Evolutionary conservation across 257 asterid genomes (phyloP).

Genomic region (Verbascum thapsus): DNA sequence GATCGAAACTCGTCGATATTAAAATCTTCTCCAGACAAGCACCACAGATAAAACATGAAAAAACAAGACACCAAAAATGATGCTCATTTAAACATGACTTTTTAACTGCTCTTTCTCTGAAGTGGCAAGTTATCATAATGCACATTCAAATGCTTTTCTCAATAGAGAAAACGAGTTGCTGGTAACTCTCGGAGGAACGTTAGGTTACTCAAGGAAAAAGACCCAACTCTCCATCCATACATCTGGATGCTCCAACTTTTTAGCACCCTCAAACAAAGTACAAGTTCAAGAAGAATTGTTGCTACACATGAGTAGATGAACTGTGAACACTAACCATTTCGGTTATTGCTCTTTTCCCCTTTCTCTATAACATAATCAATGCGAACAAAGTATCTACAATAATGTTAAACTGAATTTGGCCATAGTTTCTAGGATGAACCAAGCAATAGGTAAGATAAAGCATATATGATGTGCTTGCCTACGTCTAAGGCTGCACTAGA

Average conservation of each 20-base stretch:
- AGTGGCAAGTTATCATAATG: conserved; percentile 22
- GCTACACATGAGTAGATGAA: background rate
- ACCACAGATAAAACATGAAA: conserved; percentile 2
- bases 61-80: conserved; percentile 10
- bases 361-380: conserved; percentile 11
- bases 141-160: background rate
- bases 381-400: conserved; percentile 9
- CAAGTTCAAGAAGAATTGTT: background rate
- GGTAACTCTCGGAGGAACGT: background rate
- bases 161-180: conserved; percentile 11
- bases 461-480: too few species aligned
- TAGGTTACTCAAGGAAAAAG: conserved; percentile 9
- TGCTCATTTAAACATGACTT: conserved; percentile 11
- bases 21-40: conserved; percentile 16
- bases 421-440: too few species aligned
- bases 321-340: conserved; percentile 15
- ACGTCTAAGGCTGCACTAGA: too few species aligned
- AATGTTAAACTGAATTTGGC: background rate
- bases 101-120: conserved; percentile 1
- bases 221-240: background rate
- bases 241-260: conserved; percentile 18
- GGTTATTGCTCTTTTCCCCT: background rate
- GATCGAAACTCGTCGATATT: conserved; percentile 13
- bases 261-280: background rate
- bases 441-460: too few species aligned